Evolutionary conservation across 192 early-diverging fungal species (phyloP), one percentile per base, ranked within the genome.

Genomic region (Obelidium mucronatum): DNA sequence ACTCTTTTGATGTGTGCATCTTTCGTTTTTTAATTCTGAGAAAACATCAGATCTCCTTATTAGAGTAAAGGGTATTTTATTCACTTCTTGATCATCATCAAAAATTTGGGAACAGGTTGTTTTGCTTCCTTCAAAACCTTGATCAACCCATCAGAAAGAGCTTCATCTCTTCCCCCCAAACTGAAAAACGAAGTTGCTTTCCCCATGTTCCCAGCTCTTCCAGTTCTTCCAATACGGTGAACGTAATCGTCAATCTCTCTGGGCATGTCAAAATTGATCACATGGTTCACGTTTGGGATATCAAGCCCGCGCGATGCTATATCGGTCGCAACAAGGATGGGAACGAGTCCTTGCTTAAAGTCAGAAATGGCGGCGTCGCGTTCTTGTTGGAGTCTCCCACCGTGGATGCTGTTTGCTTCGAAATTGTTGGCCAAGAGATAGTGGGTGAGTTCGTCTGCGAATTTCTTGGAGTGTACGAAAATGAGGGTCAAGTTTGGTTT

Each of bases 201-300:
- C 37, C 62, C 62, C 15, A 39, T 17, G 37, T 64, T 34, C 35
- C 62, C 82, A 65, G 86, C 86, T 73, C 86, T 78, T 13, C 84
- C 86, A 1, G 87, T 88, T 40, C 87, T 78, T 17, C 94, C 94
- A 74, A 94, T 94, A 37, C 94, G 88, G 71, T 95, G 94, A 36
- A 95, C 88, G 71, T 88, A 88, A 80, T 98, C 97, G 79, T 98
- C 95, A 72, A 93, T 90, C 2, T 90, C 93, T 6, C 30, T 13
- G 33, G 97, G 96, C 74, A 98, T 86, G 70, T 98, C 97, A 83
- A 93, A 97, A 82, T 94, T 95, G 83, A 98, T 87, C 31, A 97
- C 96, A 2, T 22, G 37, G 26, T 36, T 36, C 62, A 64, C 62
- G 34, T 64, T 64, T 39, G 62, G 62, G 15, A 92, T 90, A 71